These are phyloP conservation scores for Metschnikowia cubensis DNA, from an alignment of 805 yeast species.

Conservation along the genomic window DNA sequence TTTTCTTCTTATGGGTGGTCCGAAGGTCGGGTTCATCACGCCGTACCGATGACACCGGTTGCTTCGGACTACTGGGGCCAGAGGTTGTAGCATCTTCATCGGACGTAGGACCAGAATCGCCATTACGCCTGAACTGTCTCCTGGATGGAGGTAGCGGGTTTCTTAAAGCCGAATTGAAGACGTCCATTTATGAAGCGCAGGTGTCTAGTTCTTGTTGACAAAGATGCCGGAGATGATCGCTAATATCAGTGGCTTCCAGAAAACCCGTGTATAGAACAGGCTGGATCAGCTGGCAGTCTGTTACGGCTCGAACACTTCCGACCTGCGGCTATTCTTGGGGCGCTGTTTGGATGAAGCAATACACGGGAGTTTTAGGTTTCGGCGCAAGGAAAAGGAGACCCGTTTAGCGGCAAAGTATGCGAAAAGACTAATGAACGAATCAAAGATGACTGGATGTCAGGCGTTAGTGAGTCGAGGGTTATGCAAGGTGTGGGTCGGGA, in stretches of 20 bases:
- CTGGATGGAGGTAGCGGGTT: slow-evolving; percentile 36
- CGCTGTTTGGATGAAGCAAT: neutral
- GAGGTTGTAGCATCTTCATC: slow-evolving; percentile 5
- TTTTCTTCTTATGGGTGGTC: slow-evolving; percentile 29
- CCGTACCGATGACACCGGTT: slow-evolving; percentile 2
- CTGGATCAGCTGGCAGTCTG: neutral
- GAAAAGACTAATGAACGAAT: neutral
- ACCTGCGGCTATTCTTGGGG: neutral
- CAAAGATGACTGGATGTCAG: neutral
- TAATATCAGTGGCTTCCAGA: neutral
- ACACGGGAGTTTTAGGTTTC: neutral
- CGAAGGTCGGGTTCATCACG: slow-evolving; percentile 13
- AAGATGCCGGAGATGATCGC: neutral
- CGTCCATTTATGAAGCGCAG: slow-evolving; percentile 17
- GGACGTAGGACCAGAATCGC: slow-evolving; percentile 2
- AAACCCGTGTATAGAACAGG: neutral
- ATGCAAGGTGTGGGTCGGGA: neutral
- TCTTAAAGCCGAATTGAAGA: slow-evolving; percentile 28
- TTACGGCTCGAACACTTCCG: neutral
- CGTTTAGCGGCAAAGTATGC: neutral
- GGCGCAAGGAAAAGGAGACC: neutral
- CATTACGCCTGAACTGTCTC: slow-evolving; percentile 16
- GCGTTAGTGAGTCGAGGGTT: neutral
- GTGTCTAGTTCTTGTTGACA: neutral
- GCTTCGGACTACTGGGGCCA: neutral